Conservation (phyloP, 2,329 filamentous ascomycete genomes). For the Clonostachys chloroleuca region DNA sequence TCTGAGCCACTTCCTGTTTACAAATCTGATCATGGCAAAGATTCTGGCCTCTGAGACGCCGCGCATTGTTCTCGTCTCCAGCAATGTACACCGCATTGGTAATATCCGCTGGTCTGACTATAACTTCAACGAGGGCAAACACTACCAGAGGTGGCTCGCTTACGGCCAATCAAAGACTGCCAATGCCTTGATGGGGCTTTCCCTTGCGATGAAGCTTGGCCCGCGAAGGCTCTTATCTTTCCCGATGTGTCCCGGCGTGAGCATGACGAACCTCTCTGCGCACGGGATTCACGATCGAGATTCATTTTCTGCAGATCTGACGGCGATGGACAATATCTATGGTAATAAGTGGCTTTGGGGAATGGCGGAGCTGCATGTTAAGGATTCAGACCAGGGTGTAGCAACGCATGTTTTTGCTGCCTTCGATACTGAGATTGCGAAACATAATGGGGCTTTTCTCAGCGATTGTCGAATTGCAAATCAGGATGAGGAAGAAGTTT, state of each 20-base stretch:
- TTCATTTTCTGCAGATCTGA: too few relatives aligned
- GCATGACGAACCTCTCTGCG: slow-evolving; percentile 6
- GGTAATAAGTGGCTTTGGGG: too few relatives aligned
- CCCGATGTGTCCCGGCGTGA: slow-evolving; percentile 9
- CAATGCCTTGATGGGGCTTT: slow-evolving; percentile 13
- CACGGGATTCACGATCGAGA: too few relatives aligned
- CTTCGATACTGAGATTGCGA: slow-evolving; percentile 9
- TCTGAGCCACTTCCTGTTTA: slow-evolving; percentile 24
- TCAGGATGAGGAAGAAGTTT: slow-evolving; percentile 8
- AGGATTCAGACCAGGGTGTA: slow-evolving; percentile 15
- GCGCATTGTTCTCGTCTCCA: background rate
- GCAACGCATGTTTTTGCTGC: slow-evolving; percentile 16
- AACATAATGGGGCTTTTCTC: slow-evolving; percentile 14
- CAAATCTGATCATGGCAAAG: slow-evolving; percentile 21
- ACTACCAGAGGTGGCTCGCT: slow-evolving; percentile 13
- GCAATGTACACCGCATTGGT: background rate
- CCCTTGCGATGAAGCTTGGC: slow-evolving; percentile 11
- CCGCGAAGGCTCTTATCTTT: slow-evolving; percentile 9
- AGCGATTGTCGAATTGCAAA: slow-evolving; percentile 9
- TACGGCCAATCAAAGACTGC: slow-evolving; percentile 22
- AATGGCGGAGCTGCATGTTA: too few relatives aligned
- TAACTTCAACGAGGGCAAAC: slow-evolving; percentile 6
- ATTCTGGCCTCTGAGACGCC: slow-evolving; percentile 6
- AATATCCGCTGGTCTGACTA: slow-evolving; percentile 1
- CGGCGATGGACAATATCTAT: too few relatives aligned